Evolutionary conservation across 192 early-diverging fungal species (phyloP), one percentile per base, ranked within the genome.

Genomic region (Chytriomyces confervae): DNA sequence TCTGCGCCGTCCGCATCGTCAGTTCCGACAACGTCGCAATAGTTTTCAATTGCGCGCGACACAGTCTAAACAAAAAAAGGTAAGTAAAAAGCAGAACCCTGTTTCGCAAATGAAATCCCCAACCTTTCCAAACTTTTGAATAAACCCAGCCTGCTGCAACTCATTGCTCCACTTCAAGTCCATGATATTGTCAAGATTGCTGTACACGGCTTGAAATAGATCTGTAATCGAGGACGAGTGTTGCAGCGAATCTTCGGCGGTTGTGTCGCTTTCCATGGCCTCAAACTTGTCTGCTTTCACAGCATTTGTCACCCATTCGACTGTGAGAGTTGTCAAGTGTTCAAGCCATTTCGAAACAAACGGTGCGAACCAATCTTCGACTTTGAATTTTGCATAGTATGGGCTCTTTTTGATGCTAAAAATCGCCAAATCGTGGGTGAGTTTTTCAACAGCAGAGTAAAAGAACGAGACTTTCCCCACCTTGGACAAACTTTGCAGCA

Each of bases 221-320:
- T 89, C 88, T 7, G 82, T 85, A 45, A 89, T 77, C 18, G 85
- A 87, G 18, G 83, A 82, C 9, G 82, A 84, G 53, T 85, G 86
- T 13, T 47, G 44, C 13, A 70, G 49, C 36, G 49, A 67, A 7
- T 57, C 70, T 43, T 80, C 70, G 11, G 27, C 69, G 10, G 69
- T 49, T 10, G 23, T 44, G 11, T 72, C 69, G 9, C 10, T 16
- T 11, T 44, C 75, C 62, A 77, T 65, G 24, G 48, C 75, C 29
- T 86, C 87, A 66, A 89, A 88, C 20, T 49, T 82, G 77, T 89
- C 88, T 0, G 80, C 81, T 70, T 89, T 88, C 6, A 88, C 78
- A 7, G 88, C 87, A 53, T 88, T 86, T 27, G 77, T 73, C 18
- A 88, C 88, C 88, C 88, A 89, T 61, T 79, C 83, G n/a, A 88